Evolutionary conservation across 257 asterid genomes (phyloP).

Genomic region (Oldenlandia corymbosa): DNA sequence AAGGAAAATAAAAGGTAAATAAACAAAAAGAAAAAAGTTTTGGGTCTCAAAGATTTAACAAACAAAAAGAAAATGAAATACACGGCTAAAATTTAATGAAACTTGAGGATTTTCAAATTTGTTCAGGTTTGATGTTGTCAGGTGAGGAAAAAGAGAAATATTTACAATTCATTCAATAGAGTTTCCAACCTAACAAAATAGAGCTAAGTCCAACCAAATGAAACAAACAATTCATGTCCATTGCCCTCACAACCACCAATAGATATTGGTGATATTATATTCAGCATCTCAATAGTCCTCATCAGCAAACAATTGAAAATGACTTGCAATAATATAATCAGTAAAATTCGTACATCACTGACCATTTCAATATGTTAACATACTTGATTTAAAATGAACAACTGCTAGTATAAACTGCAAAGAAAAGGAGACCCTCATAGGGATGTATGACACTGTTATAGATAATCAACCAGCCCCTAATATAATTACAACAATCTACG

Average conservation of each 20-base stretch:
- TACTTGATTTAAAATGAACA: background rate
- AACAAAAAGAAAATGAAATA: too few species aligned
- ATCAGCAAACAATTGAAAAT: constrained; percentile 5
- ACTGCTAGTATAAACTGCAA: background rate
- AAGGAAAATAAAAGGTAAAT: background rate
- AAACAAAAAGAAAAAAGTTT: too few species aligned
- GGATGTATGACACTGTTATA: background rate
- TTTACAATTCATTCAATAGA: constrained; percentile 9
- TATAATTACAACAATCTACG: background rate
- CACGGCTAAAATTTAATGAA: background rate
- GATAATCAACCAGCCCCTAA: background rate
- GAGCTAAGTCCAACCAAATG: constrained; percentile 15
- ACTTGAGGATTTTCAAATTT: background rate
- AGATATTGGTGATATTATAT: background rate
- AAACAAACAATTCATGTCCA: background rate
- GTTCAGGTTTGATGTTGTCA: background rate
- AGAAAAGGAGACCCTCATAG: background rate
- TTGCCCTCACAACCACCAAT: background rate
- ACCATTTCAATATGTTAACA: background rate
- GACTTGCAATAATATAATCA: background rate
- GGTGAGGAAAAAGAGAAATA: background rate
- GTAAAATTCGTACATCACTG: background rate
- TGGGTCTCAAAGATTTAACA: background rate
- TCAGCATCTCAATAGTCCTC: background rate
- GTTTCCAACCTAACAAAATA: background rate